Conservation (phyloP, 257 asterid species). For the Solanum chilense region DNA sequence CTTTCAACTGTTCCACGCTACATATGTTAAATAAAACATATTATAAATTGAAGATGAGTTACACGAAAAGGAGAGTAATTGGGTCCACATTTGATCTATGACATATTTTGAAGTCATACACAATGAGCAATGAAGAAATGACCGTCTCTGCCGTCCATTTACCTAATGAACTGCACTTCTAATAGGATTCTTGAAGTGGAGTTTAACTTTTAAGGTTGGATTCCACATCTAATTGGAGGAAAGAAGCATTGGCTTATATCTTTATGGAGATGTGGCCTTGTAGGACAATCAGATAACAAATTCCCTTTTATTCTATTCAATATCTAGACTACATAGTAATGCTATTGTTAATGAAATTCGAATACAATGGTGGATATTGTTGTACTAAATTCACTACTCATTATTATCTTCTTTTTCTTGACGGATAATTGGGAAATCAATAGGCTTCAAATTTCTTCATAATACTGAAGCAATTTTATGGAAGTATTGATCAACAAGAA, state of each 20-base stretch:
- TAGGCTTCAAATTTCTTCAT: neutral
- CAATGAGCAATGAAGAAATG: neutral
- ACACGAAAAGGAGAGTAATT: neutral
- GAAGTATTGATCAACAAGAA: neutral
- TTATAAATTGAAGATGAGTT: neutral
- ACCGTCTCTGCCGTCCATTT: neutral
- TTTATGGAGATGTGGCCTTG: neutral
- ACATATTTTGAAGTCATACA: neutral
- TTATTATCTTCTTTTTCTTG: neutral
- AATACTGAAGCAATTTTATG: neutral
- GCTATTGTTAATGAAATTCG: neutral
- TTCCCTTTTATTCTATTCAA: neutral
- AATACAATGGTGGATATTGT: neutral
- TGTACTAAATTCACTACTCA: neutral
- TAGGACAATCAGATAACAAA: neutral
- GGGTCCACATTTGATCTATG: neutral
- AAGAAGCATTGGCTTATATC: neutral
- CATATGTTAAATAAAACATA: neutral
- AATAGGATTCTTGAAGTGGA: neutral
- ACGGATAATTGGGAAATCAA: neutral
- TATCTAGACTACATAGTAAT: neutral
- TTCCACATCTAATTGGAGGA: neutral
- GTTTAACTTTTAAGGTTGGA: neutral
- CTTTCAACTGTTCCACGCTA: slow-evolving; percentile 89
- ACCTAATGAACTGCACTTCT: neutral